These are phyloP conservation scores for Rhizopogon rudus DNA, from an alignment of 768 basidiomycete genomes.

Conservation along the genomic window DNA sequence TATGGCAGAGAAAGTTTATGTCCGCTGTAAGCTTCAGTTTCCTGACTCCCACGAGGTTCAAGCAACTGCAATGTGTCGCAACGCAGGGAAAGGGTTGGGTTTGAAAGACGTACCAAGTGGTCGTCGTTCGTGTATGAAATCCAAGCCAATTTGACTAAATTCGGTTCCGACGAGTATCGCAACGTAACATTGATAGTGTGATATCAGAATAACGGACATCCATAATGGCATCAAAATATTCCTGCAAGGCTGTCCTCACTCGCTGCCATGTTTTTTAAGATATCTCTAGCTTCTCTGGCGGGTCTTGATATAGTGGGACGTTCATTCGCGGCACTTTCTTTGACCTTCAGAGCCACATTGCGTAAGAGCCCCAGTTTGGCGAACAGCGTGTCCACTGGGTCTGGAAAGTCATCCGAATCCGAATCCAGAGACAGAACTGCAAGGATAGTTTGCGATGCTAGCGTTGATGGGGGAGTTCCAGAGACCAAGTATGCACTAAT, in stretches of 20 bases:
- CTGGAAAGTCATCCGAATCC: constrained; percentile 20
- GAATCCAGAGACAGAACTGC: constrained; percentile 50
- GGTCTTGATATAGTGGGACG: constrained; percentile 71
- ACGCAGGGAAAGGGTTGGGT: too few species aligned
- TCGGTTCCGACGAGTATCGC: too few species aligned
- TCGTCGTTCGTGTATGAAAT: too few species aligned
- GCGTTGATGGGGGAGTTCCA: constrained; percentile 62
- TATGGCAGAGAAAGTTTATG: too few species aligned
- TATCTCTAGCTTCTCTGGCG: constrained; percentile 77
- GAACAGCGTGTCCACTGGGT: constrained; percentile 36
- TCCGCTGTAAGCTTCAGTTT: too few species aligned
- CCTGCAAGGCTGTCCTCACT: constrained; percentile 21
- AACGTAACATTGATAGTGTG: too few species aligned
- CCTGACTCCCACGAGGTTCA: too few species aligned
- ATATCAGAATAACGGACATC: neutral
- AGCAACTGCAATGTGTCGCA: too few species aligned
- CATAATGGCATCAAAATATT: constrained; percentile 15
- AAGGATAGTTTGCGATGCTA: constrained; percentile 58
- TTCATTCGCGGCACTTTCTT: constrained; percentile 65
- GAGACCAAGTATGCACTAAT: constrained; percentile 55
- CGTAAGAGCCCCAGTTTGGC: constrained; percentile 60
- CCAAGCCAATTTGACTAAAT: too few species aligned
- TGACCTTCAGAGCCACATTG: constrained; percentile 66
- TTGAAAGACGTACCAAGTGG: too few species aligned
- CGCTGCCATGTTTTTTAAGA: constrained; percentile 38